Conservation (phyloP, 768 basidiomycete genomes). For the Suillus cothurnatus region DNA sequence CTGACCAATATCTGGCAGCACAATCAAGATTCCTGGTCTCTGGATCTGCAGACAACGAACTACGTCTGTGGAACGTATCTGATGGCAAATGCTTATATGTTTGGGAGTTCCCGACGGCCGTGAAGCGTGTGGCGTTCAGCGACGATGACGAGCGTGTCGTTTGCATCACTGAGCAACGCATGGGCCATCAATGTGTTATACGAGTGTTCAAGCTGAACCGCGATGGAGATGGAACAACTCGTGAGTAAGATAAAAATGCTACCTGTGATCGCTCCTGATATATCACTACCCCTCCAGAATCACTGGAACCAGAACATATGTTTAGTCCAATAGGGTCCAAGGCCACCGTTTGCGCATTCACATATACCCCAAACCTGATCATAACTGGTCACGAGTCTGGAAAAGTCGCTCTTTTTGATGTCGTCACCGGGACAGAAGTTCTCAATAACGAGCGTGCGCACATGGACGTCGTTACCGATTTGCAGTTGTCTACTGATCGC, state of each 20-base stretch:
- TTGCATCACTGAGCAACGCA: conserved; percentile 96
- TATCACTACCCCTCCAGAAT: conserved; percentile 50
- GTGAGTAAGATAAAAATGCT: conserved; percentile 49
- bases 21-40: conserved; percentile 86
- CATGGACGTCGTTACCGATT: conserved; percentile 83
- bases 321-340: conserved; percentile 93
- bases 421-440: conserved; percentile 83
- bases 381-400: conserved; percentile 97
- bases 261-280: conserved; percentile 3
- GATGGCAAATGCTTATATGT: conserved; percentile 91
- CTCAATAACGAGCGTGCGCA: conserved; percentile 87
- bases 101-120: conserved; percentile 98
- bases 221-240: conserved; percentile 77
- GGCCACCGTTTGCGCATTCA: conserved; percentile 95
- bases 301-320: conserved; percentile 69
- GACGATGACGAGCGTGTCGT: conserved; percentile 83
- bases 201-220: conserved; percentile 87
- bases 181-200: conserved; percentile 90
- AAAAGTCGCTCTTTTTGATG: conserved; percentile 90
- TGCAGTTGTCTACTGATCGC: conserved; percentile 87
- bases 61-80: conserved; percentile 87
- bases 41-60: conserved; percentile 91
- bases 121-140: conserved; percentile 93
- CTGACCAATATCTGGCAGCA: conserved; percentile 44
- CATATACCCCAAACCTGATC: conserved; percentile 73